These are phyloP conservation scores for Lactarius sp. DNA, from an alignment of 768 basidiomycete genomes.

Conservation along the genomic window DNA sequence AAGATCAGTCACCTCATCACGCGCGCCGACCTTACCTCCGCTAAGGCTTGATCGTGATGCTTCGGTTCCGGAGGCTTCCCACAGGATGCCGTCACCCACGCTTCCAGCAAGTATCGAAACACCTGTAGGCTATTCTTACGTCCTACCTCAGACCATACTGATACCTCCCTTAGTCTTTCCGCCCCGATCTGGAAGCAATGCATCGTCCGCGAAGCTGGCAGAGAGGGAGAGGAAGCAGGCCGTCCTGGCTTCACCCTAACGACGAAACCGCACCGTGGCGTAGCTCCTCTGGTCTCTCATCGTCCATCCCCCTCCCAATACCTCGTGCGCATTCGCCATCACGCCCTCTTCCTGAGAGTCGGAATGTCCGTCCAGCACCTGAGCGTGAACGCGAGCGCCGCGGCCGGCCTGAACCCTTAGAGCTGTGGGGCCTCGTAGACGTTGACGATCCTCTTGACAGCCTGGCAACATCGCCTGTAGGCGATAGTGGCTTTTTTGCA, in stretches of 20 bases:
- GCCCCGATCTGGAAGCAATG: conserved; percentile 8
- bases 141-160: not conserved
- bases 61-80: conserved; percentile 3
- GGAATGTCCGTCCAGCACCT: conserved; percentile 4
- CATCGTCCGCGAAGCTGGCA: conserved; percentile 19
- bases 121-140: not conserved
- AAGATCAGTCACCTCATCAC: conserved; percentile 10
- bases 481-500: not conserved
- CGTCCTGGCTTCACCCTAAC: conserved; percentile 4
- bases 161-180: conserved; percentile 12
- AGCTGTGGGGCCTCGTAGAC: conserved; percentile 13
- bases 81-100: conserved; percentile 11
- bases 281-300: conserved; percentile 6
- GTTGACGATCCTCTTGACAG: conserved; percentile 10
- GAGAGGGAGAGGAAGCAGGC: conserved; percentile 7
- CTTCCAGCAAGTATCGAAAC: not conserved
- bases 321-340: conserved; percentile 20
- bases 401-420: not conserved
- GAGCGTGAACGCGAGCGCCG: conserved; percentile 15
- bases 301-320: conserved; percentile 8
- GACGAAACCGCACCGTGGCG: conserved; percentile 11
- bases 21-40: conserved; percentile 24
- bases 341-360: conserved; percentile 4
- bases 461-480: not conserved
- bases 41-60: conserved; percentile 19